A percentile compares a stretch with the other conserved stretches of the same genome.
These are phyloP conservation scores for Sarocladium strictum DNA, from an alignment of 2,329 filamentous ascomycete species.

Conservation along the genomic window DNA sequence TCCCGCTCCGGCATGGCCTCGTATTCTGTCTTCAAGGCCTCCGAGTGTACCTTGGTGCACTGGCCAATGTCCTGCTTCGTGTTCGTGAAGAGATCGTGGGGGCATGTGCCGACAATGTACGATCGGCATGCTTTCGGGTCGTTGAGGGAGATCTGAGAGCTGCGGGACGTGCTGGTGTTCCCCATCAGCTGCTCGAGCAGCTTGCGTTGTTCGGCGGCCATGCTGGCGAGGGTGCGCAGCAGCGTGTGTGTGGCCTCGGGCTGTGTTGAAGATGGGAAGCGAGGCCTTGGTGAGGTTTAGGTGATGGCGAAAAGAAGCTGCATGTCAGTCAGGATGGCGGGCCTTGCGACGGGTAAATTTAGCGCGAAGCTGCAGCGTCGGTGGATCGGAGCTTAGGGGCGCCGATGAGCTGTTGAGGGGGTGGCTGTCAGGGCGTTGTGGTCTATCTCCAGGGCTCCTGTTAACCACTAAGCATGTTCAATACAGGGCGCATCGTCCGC, in stretches of 20 bases:
- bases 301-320: not conserved
- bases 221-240: slow-evolving; percentile 30
- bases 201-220: slow-evolving; percentile 97
- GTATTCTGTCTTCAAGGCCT: slow-evolving; percentile 85
- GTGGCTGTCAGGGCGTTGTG: not conserved
- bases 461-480: not conserved
- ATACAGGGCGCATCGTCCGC: not conserved
- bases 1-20: slow-evolving; percentile 65
- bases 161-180: slow-evolving; percentile 64
- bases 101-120: slow-evolving; percentile 88
- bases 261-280: slow-evolving; percentile 4
- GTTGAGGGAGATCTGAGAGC: slow-evolving; percentile 77
- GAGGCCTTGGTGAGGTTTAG: too few relatives aligned
- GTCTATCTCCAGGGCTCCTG: not conserved
- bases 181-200: slow-evolving; percentile 97
- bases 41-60: slow-evolving; percentile 83
- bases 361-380: not conserved
- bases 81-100: slow-evolving; percentile 98
- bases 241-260: not conserved
- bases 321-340: not conserved
- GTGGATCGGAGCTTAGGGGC: slow-evolving; percentile 5
- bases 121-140: slow-evolving; percentile 94
- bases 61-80: slow-evolving; percentile 94
- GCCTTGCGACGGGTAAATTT: not conserved
- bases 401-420: not conserved